Conservation (phyloP, 2,329 filamentous ascomycete genomes). For the Sclerotinia minor region DNA sequence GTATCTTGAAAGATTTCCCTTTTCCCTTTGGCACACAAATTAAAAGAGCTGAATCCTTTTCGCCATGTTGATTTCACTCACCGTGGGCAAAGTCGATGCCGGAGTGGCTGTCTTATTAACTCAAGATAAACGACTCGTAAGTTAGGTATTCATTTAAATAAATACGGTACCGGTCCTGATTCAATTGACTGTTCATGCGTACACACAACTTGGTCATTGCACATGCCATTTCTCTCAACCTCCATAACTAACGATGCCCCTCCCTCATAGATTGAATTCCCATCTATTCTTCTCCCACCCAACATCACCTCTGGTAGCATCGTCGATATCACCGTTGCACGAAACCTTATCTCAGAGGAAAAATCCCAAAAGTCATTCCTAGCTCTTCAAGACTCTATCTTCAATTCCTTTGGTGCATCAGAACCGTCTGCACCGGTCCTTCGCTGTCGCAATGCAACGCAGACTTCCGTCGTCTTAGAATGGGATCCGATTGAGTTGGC, state of each 20-base stretch:
- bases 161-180: not conserved
- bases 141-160: constrained; percentile 44
- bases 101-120: constrained; percentile 96
- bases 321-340: constrained; percentile 92
- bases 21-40: constrained; percentile 5
- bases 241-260: constrained; percentile 30
- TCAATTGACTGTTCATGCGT: not conserved
- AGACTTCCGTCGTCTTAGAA: constrained; percentile 97
- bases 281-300: constrained; percentile 91
- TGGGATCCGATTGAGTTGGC: constrained; percentile 95
- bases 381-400: constrained; percentile 85
- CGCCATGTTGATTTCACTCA: constrained; percentile 93
- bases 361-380: constrained; percentile 75
- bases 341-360: constrained; percentile 78
- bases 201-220: constrained; percentile 6
- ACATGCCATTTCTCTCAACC: constrained; percentile 12
- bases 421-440: constrained; percentile 76
- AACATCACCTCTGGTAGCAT: constrained; percentile 96
- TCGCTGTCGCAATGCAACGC: constrained; percentile 93
- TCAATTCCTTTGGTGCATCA: constrained; percentile 77
- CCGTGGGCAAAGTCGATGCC: constrained; percentile 98
- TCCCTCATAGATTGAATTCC: constrained; percentile 85
- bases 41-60: not conserved
- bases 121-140: constrained; percentile 91
- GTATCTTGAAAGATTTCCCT: constrained; percentile 27